Base-by-base conservation (phyloP, 2,329 filamentous ascomycete species). In the Cadophora gregata region DNA sequence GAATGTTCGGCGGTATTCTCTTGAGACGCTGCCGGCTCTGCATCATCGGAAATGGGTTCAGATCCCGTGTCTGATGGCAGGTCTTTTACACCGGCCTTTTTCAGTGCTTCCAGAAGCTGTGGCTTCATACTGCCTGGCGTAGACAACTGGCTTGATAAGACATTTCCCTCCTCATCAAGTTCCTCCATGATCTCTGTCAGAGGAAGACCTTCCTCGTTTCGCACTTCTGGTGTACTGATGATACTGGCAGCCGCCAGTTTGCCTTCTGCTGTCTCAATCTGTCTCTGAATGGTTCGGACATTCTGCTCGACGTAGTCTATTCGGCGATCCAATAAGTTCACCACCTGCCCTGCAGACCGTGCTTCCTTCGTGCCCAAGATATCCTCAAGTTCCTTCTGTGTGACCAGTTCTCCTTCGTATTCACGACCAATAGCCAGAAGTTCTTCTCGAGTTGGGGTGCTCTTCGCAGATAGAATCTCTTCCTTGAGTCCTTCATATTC, bases 111-210 rank as follows among this genome's bases (percentile, higher is more conserved):
- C 19, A 91, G 77, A 4, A 97, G 82, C 71, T 91, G 86, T 9
- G 88, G 82, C 21, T 91, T 86, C 16, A 85, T 81, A 62, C 90
- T 86, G 7, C 89, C 90, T 0, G 93, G 90, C n/a, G 81, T 86
- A 45, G 88, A 86, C 33, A 90, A 80, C 64, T 82, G 86, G 72
- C 85, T 88, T 0, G 87, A 91, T 59, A 97, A 79, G 4, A 98
- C 86, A 74, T 97, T 96, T 64, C 90, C 96, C 12, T 97, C 87
- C 9, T 97, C 94, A 75, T 98, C 96, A 27, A 98, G 82, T 80
- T 97, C 88, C 79, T 99, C 96, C 63, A 93, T 83, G 71, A 99
- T 98, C 74, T 98, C 96, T 36, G 91, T 94, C 66, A 98, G 86
- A 0, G 93, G 92, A 61, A 93, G 81, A 0, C 88, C 89, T 14